phyloP scores from a whole-genome alignment of 208 protist genomes.

The Trypanosoma lewisi region DNA sequence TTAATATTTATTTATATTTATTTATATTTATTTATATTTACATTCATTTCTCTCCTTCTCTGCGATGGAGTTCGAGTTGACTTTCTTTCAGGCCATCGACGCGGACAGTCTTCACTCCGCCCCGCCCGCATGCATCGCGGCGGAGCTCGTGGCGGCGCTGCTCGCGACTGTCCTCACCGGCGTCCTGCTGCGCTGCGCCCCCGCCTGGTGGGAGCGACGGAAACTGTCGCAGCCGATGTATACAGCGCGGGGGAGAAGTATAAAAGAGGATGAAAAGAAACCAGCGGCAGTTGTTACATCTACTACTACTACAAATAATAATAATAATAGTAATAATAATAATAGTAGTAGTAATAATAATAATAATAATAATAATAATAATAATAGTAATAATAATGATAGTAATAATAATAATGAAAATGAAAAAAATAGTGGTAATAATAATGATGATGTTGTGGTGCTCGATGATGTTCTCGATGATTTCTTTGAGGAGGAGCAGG shows the following conservation, averaged over 20 bases:
- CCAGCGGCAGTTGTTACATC: not conserved
- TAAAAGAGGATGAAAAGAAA: not conserved
- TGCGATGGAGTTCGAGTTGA: conserved; percentile 16
- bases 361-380: no score
- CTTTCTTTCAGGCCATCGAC: conserved; percentile 28
- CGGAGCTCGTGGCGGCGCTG: conserved; percentile 9
- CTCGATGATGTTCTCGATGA: conserved; percentile 17
- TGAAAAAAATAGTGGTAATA: conserved; percentile 3
- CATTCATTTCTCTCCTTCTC: not conserved
- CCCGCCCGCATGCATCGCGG: not conserved
- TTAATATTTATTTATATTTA: not conserved
- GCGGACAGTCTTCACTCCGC: not conserved
- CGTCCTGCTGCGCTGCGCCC: conserved; percentile 5
- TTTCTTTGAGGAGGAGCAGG: conserved; percentile 6
- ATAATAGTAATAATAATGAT: no score
- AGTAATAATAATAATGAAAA: conserved; percentile 4
- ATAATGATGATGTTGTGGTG: conserved; percentile 4
- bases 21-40: not conserved
- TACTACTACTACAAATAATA: no score
- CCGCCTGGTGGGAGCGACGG: conserved; percentile 4
- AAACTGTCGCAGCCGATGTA: not conserved
- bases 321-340: no score
- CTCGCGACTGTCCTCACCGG: conserved; percentile 14
- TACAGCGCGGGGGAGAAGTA: no score
- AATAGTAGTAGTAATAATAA: no score